Conservation (phyloP, 768 basidiomycete species). For the Xanthoconium stramineum region DNA sequence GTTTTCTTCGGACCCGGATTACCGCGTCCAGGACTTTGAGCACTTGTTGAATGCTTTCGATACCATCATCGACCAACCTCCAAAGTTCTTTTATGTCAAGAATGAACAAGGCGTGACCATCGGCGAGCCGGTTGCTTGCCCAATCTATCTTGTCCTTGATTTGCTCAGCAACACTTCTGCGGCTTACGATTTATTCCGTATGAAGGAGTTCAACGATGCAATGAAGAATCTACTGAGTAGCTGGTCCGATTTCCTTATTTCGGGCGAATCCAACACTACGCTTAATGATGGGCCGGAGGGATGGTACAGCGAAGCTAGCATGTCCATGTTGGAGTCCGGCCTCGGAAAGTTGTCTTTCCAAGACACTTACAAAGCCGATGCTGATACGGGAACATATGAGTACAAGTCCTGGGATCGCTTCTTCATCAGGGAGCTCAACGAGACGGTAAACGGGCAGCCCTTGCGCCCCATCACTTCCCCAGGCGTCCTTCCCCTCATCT, state of each 20-base stretch:
- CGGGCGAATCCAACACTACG: neutral
- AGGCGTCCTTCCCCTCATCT: slow-evolving; percentile 28
- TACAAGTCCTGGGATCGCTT: slow-evolving; percentile 47
- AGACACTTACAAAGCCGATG: neutral
- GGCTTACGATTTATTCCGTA: neutral
- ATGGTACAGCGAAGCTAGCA: neutral
- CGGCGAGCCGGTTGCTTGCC: neutral
- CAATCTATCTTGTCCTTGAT: neutral
- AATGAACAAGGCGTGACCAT: neutral
- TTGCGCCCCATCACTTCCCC: neutral
- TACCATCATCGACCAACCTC: neutral
- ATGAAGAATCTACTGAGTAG: neutral
- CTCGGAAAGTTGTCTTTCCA: neutral
- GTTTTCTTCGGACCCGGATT: neutral
- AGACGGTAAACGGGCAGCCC: no score
- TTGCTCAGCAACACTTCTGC: neutral
- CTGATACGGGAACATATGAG: neutral
- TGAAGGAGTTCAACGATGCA: neutral
- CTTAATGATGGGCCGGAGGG: neutral
- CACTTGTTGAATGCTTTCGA: neutral
- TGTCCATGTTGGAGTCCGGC: neutral
- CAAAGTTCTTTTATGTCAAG: no score
- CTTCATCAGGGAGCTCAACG: slow-evolving; percentile 38
- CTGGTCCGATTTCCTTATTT: neutral
- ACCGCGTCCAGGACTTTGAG: neutral